Evolutionary conservation across 345 rosid species (phyloP), one percentile per base, ranked within the genome.

Genomic region (Salix caprea): DNA sequence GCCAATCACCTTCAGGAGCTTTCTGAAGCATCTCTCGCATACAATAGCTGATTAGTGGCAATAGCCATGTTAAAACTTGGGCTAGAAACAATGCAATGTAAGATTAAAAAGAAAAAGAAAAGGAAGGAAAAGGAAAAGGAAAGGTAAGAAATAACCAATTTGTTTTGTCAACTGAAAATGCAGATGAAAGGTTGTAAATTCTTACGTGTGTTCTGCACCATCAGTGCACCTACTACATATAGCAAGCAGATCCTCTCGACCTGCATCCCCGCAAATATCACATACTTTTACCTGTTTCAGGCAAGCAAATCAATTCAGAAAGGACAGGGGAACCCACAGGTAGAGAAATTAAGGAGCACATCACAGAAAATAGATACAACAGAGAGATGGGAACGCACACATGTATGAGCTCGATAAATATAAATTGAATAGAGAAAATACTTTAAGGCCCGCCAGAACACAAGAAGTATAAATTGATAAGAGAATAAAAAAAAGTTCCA

Each of bases 141-240:
- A 32, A 34, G 37, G 37, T 34, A 5, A 34, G 37, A 34, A 21
- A 69, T 54, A 56, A 79, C 11, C 18, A 56, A 66, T 11, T 48
- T 46, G 70, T 46, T 7, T 58, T 52, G 56, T 76, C 42, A 24
- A 19, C 13, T 34, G 39, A 76, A 54, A 78, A 81, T 46, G 44
- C 32, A 32, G 48, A 58, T 54, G 62, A 69, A 71, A 64, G 15
- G 56, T 58, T 65, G 26, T 78, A 76, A 70, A 76, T n/a, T 34
- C 97, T 90, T 91, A 96, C 99, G 85, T 96, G 89, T 96, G 99
- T 88, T 96, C 98, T 76, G 98, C 99, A 76, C 99, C 99, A 87
- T 96, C 99, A 80, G 84, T 82, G 85, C 99, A 96, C 82, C 88
- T 82, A 73, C 96, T 86, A 83, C 99, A 96, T 81, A 90, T 87